A percentile compares a stretch with the other conserved stretches of the same genome.
phyloP scores from a whole-genome alignment of 257 asterid species.

The Cruciata laevipes region DNA sequence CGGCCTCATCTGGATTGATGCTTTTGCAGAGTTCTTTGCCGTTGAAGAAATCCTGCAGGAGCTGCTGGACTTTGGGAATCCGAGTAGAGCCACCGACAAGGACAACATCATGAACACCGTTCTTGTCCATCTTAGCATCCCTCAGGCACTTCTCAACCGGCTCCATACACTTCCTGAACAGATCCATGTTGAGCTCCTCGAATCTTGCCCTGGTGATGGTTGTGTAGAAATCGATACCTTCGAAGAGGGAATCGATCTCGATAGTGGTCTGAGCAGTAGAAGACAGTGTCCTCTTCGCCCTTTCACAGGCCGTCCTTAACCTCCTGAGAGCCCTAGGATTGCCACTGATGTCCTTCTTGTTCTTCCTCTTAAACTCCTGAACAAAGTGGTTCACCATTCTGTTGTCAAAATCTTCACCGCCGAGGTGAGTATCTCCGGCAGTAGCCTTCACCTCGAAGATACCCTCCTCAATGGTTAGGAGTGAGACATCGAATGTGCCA shows the following conservation, averaged over 20 bases:
- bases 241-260: slow-evolving; percentile 30
- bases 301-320: slow-evolving; percentile 33
- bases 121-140: slow-evolving; percentile 42
- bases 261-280: slow-evolving; percentile 32
- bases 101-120: slow-evolving; percentile 29
- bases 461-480: slow-evolving; percentile 33
- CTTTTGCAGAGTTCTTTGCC: slow-evolving; percentile 43
- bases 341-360: slow-evolving; percentile 31
- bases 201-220: slow-evolving; percentile 29
- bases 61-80: slow-evolving; percentile 35
- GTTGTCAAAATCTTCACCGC: slow-evolving; percentile 32
- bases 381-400: slow-evolving; percentile 35
- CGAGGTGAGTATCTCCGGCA: slow-evolving; percentile 37
- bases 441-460: slow-evolving; percentile 32
- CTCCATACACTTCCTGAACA: slow-evolving; percentile 37
- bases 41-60: slow-evolving; percentile 35
- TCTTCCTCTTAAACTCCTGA: slow-evolving; percentile 31
- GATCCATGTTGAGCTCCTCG: slow-evolving; percentile 34
- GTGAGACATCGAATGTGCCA: slow-evolving; percentile 35
- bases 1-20: slow-evolving; percentile 37
- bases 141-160: slow-evolving; percentile 40
- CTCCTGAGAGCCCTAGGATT: slow-evolving; percentile 35
- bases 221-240: slow-evolving; percentile 29
- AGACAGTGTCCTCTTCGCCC: slow-evolving; percentile 30
- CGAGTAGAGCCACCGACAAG: slow-evolving; percentile 42